Conservation (phyloP, 2,329 filamentous ascomycete species). For the Penicillium palitans region DNA sequence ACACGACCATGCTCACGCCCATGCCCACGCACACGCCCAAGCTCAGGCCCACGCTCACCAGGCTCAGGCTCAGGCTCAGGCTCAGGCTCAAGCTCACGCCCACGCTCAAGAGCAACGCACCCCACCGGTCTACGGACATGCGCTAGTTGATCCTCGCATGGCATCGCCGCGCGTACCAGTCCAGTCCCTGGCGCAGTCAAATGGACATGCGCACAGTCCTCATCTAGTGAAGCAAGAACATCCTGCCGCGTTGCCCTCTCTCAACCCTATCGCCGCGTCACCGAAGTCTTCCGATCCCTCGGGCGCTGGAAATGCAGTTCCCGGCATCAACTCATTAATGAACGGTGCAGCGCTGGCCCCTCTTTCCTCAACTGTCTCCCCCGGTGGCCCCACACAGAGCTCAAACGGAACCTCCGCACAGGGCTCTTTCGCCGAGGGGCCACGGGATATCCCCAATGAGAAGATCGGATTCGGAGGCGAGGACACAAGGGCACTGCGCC, state of each 20-base stretch:
- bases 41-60: slow-evolving; percentile 17
- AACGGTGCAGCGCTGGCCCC: slow-evolving; percentile 37
- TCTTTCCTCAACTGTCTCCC: slow-evolving; percentile 27
- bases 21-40: slow-evolving; percentile 26
- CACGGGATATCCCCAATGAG: slow-evolving; percentile 58
- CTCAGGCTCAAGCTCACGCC: slow-evolving; percentile 22
- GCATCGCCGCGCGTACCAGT: slow-evolving; percentile 37
- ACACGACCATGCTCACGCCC: slow-evolving; percentile 23
- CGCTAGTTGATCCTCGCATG: slow-evolving; percentile 36
- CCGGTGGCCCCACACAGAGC: slow-evolving; percentile 21
- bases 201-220: slow-evolving; percentile 29
- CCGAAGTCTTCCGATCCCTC: slow-evolving; percentile 28
- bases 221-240: slow-evolving; percentile 30
- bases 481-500: slow-evolving; percentile 64
- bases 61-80: slow-evolving; percentile 2
- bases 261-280: slow-evolving; percentile 21
- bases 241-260: slow-evolving; percentile 17
- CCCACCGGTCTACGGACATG: slow-evolving; percentile 30
- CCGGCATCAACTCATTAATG: slow-evolving; percentile 54
- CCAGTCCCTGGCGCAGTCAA: slow-evolving; percentile 24
- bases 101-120: slow-evolving; percentile 31
- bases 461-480: slow-evolving; percentile 60
- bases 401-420: slow-evolving; percentile 11
- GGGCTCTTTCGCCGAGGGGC: slow-evolving; percentile 37
- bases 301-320: slow-evolving; percentile 47